A percentile compares a stretch with the other conserved stretches of the same genome.
Conservation (phyloP, 1,284 basidiomycete genomes). For the Polyporus tsugae region DNA sequence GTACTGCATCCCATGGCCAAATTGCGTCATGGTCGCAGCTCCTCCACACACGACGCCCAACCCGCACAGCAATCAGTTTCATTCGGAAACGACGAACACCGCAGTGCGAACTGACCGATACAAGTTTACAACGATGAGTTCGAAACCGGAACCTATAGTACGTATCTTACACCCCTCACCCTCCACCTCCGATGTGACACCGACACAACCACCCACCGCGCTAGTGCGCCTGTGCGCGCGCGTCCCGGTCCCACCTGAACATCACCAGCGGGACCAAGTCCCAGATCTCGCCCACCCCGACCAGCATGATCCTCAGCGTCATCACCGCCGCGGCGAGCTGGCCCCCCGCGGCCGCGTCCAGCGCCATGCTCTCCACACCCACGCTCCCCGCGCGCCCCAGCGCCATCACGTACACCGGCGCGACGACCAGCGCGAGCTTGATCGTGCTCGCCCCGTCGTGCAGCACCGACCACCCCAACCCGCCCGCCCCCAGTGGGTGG, state of each 20-base stretch:
- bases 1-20: background rate
- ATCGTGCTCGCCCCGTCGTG: conserved; percentile 29
- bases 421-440: conserved; percentile 30
- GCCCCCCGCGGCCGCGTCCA: conserved; percentile 31
- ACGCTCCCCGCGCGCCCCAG: conserved; percentile 15
- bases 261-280: conserved; percentile 30
- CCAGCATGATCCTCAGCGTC: conserved; percentile 28
- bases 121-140: background rate
- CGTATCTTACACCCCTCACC: background rate
- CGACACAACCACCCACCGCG: too few species aligned
- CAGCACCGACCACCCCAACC: conserved; percentile 23
- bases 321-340: conserved; percentile 30
- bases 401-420: conserved; percentile 28
- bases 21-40: background rate
- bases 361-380: conserved; percentile 18
- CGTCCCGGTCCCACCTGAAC: conserved; percentile 23
- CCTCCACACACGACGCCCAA: background rate
- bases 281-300: conserved; percentile 29
- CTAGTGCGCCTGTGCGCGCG: conserved; percentile 2
- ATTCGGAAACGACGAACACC: background rate
- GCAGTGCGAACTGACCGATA: background rate
- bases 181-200: background rate
- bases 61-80: conserved; percentile 4
- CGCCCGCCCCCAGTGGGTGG: background rate
- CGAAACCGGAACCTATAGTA: background rate